phyloP scores from a whole-genome alignment of 2,329 filamentous ascomycete species.

The Neopestalotiopsis clavispora region DNA sequence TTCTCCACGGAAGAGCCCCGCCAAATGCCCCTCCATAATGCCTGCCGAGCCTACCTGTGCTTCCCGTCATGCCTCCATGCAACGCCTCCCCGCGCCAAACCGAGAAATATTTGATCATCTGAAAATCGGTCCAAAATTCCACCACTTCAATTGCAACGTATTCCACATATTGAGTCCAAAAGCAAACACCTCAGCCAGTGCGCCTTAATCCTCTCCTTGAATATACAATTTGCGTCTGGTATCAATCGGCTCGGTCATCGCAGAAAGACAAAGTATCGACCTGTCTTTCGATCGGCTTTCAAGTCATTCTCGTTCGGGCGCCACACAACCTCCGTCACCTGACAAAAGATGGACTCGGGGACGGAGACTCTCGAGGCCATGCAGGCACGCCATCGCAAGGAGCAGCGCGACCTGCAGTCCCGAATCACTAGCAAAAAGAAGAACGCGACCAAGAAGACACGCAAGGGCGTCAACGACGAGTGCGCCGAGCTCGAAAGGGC shows the following conservation, averaged over 20 bases:
- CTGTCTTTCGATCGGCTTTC: neutral
- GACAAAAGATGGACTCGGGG: neutral
- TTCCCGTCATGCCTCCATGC: neutral
- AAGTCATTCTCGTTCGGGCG: neutral
- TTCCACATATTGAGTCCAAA: no score
- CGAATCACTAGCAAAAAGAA: slow-evolving; percentile 96
- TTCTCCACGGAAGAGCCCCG: neutral
- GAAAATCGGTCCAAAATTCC: no score
- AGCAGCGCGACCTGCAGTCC: slow-evolving; percentile 84
- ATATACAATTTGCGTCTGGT: neutral
- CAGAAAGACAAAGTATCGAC: neutral
- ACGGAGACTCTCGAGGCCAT: slow-evolving; percentile 73
- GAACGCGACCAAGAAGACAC: slow-evolving; percentile 87
- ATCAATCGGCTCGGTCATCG: neutral
- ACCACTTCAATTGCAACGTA: no score
- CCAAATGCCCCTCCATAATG: neutral
- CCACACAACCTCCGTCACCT: neutral
- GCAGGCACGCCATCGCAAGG: slow-evolving; percentile 81
- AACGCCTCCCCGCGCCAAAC: neutral
- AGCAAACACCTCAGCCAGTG: no score
- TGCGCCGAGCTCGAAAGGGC: slow-evolving; percentile 73
- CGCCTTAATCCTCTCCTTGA: neutral
- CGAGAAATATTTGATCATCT: no score
- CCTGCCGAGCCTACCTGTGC: neutral
- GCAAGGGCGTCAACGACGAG: slow-evolving; percentile 76